These are phyloP conservation scores for Cryphonectria carpinicola DNA, from an alignment of 2,329 filamentous ascomycete genomes.

Conservation along the genomic window DNA sequence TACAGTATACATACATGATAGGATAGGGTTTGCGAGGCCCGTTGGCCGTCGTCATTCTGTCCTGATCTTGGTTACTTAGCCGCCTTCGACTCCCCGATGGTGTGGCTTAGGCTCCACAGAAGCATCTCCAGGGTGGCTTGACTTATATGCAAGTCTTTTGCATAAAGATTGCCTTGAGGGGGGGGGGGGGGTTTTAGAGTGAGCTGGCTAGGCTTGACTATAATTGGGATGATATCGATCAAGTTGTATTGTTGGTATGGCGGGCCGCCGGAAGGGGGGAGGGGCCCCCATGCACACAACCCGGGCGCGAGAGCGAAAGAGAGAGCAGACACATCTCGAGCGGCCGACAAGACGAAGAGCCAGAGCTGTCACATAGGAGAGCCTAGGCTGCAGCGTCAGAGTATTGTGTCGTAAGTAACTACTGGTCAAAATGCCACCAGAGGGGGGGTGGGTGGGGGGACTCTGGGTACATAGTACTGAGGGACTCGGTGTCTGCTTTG, in stretches of 20 bases:
- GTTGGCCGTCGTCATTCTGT: neutral
- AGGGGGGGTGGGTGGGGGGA: neutral
- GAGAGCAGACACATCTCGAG: constrained; percentile 6
- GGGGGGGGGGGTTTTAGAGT: neutral
- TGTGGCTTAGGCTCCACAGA: constrained; percentile 10
- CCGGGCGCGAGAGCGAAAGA: constrained; percentile 12
- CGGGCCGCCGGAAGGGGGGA: neutral
- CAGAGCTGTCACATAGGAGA: neutral
- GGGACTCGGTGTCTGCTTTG: constrained; percentile 2
- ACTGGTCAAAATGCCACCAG: neutral
- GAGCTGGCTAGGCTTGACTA: constrained; percentile 15
- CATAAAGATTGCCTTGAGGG: constrained; percentile 22
- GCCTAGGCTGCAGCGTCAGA: neutral
- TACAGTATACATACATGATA: neutral
- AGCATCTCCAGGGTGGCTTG: constrained; percentile 5
- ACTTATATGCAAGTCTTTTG: neutral
- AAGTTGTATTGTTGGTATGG: constrained; percentile 12
- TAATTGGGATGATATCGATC: constrained; percentile 21
- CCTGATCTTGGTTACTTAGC: neutral
- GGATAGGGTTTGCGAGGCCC: constrained; percentile 13
- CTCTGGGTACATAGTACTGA: neutral
- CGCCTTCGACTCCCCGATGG: neutral
- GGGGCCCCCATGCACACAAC: constrained; percentile 18
- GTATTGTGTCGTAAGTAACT: neutral
- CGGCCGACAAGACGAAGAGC: neutral